Conservation (phyloP, 345 rosid species). For the Streptanthus diversifolius region DNA sequence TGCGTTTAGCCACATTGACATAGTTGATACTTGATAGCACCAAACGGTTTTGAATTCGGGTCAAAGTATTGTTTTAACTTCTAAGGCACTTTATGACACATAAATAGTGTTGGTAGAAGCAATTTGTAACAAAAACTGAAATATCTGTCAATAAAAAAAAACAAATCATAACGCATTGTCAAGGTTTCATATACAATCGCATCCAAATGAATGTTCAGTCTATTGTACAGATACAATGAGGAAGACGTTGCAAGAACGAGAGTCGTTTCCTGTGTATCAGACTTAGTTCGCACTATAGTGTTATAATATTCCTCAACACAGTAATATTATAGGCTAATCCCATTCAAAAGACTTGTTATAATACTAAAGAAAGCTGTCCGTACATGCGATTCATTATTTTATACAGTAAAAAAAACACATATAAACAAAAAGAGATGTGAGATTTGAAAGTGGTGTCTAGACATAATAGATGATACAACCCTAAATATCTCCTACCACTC, state of each 20-base stretch:
- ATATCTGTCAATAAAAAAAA: no score
- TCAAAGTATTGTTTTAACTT: no score
- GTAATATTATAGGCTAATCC: background rate
- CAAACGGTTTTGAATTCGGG: no score
- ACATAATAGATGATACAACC: constrained; percentile 31
- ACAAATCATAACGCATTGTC: no score
- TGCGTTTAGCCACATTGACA: no score
- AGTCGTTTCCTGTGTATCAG: background rate
- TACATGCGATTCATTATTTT: constrained; percentile 31
- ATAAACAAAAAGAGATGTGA: constrained; percentile 23
- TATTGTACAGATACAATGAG: background rate
- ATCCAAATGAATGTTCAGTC: background rate
- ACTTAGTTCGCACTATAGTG: background rate
- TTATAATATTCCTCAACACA: background rate
- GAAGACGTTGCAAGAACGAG: background rate
- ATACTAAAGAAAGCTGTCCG: constrained; percentile 11
- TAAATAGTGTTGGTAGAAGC: no score
- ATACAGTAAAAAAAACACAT: constrained; percentile 13
- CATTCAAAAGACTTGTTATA: constrained; percentile 21
- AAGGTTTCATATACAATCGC: no score
- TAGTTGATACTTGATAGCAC: no score
- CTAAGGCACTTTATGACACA: no score
- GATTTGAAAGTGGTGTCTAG: constrained; percentile 21
- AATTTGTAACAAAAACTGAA: no score
- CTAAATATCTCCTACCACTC: constrained; percentile 35